These are phyloP conservation scores for Ceratobasidium sp. DNA, from an alignment of 1,284 basidiomycete genomes.

Conservation along the genomic window DNA sequence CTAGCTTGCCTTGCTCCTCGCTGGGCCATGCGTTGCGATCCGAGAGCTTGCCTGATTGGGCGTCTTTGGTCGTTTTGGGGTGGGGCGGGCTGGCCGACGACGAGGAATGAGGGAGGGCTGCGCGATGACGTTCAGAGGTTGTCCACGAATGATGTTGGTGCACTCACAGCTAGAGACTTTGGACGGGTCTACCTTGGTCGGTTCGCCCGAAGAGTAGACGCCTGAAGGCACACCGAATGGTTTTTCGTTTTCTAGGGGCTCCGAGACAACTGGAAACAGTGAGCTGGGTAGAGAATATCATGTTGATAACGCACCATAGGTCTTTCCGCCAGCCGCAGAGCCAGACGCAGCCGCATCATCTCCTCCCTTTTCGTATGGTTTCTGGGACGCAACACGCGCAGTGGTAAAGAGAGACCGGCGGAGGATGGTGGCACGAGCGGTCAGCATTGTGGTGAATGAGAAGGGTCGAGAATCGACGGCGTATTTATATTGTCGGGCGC, in stretches of 20 bases:
- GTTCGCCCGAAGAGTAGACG: conserved; percentile 20
- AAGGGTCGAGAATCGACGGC: too few relatives aligned
- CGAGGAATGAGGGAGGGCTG: conserved; percentile 17
- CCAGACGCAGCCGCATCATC: conserved; percentile 1
- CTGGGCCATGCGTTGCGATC: conserved; percentile 36
- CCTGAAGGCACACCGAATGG: conserved; percentile 31
- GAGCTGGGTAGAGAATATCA: neutral
- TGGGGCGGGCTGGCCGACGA: conserved; percentile 22
- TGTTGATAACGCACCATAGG: conserved; percentile 5
- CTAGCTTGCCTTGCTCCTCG: conserved; percentile 34
- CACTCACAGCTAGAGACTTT: conserved; percentile 30
- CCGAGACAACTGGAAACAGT: conserved; percentile 15
- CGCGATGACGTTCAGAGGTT: neutral
- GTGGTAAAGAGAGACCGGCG: conserved; percentile 14
- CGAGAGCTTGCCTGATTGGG: conserved; percentile 19
- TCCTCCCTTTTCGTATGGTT: conserved; percentile 26
- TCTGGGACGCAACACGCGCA: neutral
- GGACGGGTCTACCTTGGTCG: conserved; percentile 9
- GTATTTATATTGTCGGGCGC: too few relatives aligned
- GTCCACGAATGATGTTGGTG: neutral
- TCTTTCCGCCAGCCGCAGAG: neutral
- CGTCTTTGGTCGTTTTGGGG: conserved; percentile 18
- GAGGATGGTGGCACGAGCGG: conserved; percentile 1
- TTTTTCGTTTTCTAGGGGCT: conserved; percentile 25
- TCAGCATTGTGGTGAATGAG: neutral